phyloP scores from a whole-genome alignment of 148 eudicot genomes.

The Fagopyrum esculentum region DNA sequence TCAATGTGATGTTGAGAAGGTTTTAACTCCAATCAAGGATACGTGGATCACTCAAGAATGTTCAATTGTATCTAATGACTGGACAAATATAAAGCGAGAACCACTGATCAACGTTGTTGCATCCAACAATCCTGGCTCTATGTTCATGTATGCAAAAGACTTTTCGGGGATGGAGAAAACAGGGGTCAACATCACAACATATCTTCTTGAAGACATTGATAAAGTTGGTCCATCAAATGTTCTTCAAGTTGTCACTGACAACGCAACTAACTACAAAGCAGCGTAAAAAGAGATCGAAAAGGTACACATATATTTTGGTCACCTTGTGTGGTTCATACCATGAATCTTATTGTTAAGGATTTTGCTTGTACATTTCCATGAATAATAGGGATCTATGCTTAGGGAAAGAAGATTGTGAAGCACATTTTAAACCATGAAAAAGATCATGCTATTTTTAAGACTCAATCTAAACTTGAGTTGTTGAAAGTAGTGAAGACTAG shows the following conservation, averaged over 20 bases:
- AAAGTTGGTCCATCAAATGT: slow-evolving; percentile 17
- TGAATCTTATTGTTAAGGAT: slow-evolving; percentile 17
- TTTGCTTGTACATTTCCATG: not conserved
- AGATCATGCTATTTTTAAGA: slow-evolving; percentile 13
- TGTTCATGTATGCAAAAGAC: slow-evolving; percentile 14
- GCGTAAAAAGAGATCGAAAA: slow-evolving; percentile 12
- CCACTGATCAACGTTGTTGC: slow-evolving; percentile 15
- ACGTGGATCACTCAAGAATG: slow-evolving; percentile 7
- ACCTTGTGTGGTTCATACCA: not conserved
- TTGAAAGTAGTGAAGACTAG: slow-evolving; percentile 25
- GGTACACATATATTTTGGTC: slow-evolving; percentile 6
- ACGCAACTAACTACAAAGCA: no score
- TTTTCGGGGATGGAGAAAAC: not conserved
- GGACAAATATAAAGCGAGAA: no score
- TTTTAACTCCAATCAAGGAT: slow-evolving; percentile 3
- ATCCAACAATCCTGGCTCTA: slow-evolving; percentile 10
- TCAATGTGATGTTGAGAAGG: slow-evolving; percentile 6
- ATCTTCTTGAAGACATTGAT: slow-evolving; percentile 12
- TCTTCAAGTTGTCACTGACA: slow-evolving; percentile 19
- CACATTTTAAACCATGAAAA: slow-evolving; percentile 14
- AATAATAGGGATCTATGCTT: not conserved
- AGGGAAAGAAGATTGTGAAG: not conserved
- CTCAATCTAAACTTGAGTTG: slow-evolving; percentile 13
- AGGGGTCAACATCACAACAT: not conserved
- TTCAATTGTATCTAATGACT: slow-evolving; percentile 5